Conservation (phyloP, 306 rosid genomes). For the Citrullus amarus region DNA sequence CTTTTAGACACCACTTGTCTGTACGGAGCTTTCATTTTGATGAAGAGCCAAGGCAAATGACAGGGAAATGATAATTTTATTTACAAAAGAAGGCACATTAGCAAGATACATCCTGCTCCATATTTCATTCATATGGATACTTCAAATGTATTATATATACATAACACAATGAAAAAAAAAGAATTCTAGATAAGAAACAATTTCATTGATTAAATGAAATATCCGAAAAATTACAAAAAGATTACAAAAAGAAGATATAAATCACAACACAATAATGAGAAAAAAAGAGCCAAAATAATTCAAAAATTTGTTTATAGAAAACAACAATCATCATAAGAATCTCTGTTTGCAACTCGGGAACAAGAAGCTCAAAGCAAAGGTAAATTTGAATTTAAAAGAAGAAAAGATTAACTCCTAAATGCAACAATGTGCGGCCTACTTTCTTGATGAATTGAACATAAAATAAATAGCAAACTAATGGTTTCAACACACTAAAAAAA, state of each 20-base stretch:
- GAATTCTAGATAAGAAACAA: too few relatives aligned
- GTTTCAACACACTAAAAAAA: neutral
- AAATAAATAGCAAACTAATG: constrained; percentile 1
- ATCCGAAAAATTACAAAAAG: too few relatives aligned
- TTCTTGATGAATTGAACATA: neutral
- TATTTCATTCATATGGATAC: neutral
- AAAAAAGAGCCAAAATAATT: neutral
- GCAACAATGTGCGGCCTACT: neutral
- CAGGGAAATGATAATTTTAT: neutral
- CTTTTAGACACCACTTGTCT: neutral
- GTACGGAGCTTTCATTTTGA: neutral
- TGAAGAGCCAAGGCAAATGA: neutral
- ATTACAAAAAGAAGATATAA: neutral
- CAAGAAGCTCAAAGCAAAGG: neutral
- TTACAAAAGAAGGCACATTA: neutral
- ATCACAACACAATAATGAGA: neutral
- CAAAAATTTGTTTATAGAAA: neutral
- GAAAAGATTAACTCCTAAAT: neutral
- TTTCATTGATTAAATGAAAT: too few relatives aligned
- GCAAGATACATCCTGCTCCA: neutral
- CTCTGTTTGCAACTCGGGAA: neutral
- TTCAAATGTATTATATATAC: neutral
- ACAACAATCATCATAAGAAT: neutral
- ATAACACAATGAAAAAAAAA: neutral
- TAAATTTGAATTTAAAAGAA: neutral